Percentiles rank a stretch among this genome's conserved stretches.
Conservation (phyloP, 805 yeast genomes). For the Blastobotrys attinorum region DNA sequence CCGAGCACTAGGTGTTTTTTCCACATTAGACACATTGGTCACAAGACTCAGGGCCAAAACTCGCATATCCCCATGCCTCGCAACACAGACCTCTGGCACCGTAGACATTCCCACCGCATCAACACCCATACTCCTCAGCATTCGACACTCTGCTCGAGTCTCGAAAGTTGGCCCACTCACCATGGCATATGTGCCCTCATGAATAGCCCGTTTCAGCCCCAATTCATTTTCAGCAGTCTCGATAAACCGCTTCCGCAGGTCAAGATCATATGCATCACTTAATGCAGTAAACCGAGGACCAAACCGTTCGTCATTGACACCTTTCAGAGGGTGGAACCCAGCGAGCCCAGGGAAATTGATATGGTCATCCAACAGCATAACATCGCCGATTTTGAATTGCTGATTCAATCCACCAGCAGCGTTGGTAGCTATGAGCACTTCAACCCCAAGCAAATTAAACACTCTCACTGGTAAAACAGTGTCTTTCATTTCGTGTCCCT, state of each 20-base stretch:
- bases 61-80: constrained; percentile 76
- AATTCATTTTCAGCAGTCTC: constrained; percentile 41
- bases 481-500: constrained; percentile 76
- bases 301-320: constrained; percentile 68
- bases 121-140: constrained; percentile 65
- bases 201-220: constrained; percentile 46
- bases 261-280: constrained; percentile 81
- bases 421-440: constrained; percentile 64
- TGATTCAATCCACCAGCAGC: constrained; percentile 90
- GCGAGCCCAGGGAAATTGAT: constrained; percentile 85
- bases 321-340: constrained; percentile 81
- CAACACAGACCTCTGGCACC: constrained; percentile 91
- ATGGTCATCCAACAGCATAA: constrained; percentile 87
- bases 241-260: constrained; percentile 55
- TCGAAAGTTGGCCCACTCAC: constrained; percentile 95
- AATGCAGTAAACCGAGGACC: constrained; percentile 87
- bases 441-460: constrained; percentile 54
- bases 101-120: constrained; percentile 98
- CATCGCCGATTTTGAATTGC: constrained; percentile 67
- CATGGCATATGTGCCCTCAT: constrained; percentile 81
- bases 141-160: constrained; percentile 82
- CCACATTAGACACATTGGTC: constrained; percentile 74
- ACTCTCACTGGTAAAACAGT: constrained; percentile 83
- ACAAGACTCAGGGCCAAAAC: constrained; percentile 81
- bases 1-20: constrained; percentile 32